A percentile compares a stretch with the other conserved stretches of the same genome.
Conservation (phyloP, 257 asterid species). For the Solanum megistacrolobum region DNA sequence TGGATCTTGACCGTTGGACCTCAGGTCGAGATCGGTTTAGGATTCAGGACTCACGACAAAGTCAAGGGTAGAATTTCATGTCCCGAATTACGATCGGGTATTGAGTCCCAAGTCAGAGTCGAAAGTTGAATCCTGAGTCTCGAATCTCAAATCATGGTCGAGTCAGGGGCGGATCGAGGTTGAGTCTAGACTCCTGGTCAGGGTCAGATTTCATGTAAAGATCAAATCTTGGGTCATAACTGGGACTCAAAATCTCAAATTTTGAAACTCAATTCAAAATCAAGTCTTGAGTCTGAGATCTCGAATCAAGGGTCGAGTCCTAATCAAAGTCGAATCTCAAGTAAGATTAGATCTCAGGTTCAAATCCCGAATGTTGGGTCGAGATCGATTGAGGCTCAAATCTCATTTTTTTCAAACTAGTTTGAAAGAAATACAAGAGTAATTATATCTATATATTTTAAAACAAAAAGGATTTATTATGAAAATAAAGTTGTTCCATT, state of each 20-base stretch:
- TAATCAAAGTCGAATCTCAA: not conserved
- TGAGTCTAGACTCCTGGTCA: not conserved
- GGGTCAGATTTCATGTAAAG: not conserved
- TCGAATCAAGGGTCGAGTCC: not conserved
- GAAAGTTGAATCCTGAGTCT: not conserved
- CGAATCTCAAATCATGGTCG: not conserved
- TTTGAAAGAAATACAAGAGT: not conserved
- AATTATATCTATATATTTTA: not conserved
- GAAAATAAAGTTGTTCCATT: not conserved
- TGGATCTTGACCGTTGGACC: not conserved
- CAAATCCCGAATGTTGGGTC: fast-evolving
- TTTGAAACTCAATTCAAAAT: not conserved
- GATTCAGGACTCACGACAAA: not conserved
- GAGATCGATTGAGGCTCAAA: not conserved
- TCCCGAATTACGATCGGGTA: not conserved
- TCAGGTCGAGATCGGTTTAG: not conserved
- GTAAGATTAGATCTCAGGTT: not conserved
- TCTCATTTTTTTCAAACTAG: not conserved
- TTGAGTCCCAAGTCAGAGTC: not conserved
- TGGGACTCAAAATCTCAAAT: not conserved
- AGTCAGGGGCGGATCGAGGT: fast-evolving
- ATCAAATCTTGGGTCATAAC: not conserved
- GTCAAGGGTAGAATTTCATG: not conserved
- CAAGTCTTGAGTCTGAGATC: not conserved
- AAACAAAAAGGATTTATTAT: not conserved